phyloP scores from a whole-genome alignment of 2,329 filamentous ascomycete genomes.

The Arthrinium phaeospermum region DNA sequence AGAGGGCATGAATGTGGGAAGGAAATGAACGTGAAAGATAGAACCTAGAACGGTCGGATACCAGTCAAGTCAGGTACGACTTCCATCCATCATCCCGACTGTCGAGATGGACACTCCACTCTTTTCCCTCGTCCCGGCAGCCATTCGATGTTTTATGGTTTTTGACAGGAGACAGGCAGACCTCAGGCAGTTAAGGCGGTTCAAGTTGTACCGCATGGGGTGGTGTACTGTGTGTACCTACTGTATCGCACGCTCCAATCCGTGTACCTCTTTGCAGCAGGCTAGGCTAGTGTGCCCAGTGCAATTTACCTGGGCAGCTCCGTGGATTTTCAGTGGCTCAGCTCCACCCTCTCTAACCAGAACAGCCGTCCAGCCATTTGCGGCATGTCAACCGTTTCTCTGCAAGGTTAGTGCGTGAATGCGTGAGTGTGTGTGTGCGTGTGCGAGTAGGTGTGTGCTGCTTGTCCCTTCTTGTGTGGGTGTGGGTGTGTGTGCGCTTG shows the following conservation, averaged over 20 bases:
- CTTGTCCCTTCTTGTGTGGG: background rate
- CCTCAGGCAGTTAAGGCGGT: background rate
- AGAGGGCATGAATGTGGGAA: background rate
- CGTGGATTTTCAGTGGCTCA: slow-evolving; percentile 4
- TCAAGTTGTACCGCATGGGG: background rate
- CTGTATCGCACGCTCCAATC: background rate
- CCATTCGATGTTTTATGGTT: slow-evolving; percentile 13
- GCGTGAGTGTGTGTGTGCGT: background rate
- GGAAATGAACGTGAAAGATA: background rate
- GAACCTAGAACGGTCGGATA: background rate
- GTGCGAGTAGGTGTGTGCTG: background rate
- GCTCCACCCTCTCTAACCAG: slow-evolving; percentile 11
- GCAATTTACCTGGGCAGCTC: slow-evolving; percentile 8
- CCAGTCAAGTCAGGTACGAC: background rate
- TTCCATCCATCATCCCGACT: background rate
- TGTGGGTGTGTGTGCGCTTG: background rate
- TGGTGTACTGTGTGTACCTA: background rate
- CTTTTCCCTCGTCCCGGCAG: slow-evolving; percentile 7
- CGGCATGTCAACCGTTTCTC: background rate
- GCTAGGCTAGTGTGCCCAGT: slow-evolving; percentile 4
- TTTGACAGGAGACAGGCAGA: slow-evolving; percentile 9
- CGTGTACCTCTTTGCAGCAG: slow-evolving; percentile 3
- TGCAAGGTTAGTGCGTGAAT: slow-evolving; percentile 10
- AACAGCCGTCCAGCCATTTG: background rate
- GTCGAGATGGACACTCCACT: slow-evolving; percentile 9